Evolutionary conservation across 176 grass and related monocot species (phyloP).

Genomic region (Oropetium thomaeum): DNA sequence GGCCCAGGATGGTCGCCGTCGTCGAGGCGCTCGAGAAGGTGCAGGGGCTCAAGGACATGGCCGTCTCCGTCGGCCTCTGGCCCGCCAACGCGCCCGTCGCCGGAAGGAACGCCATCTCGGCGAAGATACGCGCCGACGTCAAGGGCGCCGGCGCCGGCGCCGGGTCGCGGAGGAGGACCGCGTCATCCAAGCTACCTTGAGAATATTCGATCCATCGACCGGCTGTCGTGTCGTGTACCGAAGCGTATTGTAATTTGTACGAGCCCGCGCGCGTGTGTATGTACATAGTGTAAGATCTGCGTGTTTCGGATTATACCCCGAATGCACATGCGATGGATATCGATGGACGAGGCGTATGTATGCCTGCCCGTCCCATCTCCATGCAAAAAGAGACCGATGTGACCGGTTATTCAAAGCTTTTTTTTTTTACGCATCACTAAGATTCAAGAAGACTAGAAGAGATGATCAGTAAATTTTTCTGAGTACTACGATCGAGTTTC

Average conservation of each 20-base stretch:
- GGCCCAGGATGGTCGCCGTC: conserved; percentile 58
- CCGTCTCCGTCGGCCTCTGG: conserved; percentile 61
- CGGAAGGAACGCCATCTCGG: conserved; percentile 68
- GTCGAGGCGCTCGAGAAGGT: conserved; percentile 58
- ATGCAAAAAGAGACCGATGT: no score
- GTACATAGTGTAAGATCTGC: neutral
- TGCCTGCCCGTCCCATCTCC: no score
- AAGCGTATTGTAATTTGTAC: neutral
- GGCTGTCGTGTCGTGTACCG: neutral
- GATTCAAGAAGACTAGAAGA: no score
- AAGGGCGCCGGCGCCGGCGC: conserved; percentile 17
- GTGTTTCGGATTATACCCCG: no score
- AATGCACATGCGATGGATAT: neutral
- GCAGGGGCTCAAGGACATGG: conserved; percentile 84
- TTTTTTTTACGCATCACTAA: no score
- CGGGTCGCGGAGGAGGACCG: conserved; percentile 32
- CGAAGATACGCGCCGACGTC: conserved; percentile 60
- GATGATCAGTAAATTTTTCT: no score
- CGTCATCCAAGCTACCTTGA: conserved; percentile 53
- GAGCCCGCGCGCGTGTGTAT: neutral
- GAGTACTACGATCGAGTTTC: no score
- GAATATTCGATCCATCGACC: neutral
- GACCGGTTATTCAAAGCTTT: no score
- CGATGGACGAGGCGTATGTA: neutral
- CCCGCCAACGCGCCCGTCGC: conserved; percentile 38